Evolutionary conservation across 1,284 basidiomycete species (phyloP), one percentile per base, ranked within the genome.

Genomic region (Sanghuangporus weigelae): DNA sequence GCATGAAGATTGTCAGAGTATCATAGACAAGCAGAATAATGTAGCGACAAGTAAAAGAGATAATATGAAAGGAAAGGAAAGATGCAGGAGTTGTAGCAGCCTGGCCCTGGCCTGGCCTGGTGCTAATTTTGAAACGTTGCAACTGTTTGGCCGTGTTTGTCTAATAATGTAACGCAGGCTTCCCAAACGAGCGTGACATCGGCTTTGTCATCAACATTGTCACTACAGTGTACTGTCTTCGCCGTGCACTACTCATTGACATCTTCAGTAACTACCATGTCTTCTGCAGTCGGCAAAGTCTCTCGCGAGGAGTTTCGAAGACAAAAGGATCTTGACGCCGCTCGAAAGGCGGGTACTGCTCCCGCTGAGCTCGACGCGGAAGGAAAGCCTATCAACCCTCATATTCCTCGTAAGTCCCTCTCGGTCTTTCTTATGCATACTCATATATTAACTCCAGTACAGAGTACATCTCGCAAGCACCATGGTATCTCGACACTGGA

Each of bases 401-500:
- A 99, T 77, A 98, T 99, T 75, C 96, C 96, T 74, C 87, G 93
- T 94, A 69, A 67, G 92, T 79, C 12, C 11, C 48, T 38, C 50
- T 12, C 14, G n/a, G 42, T 62, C 39, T 31, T 44, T 6, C 60
- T 50, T 26, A 57, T 14, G 64, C 59, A 0, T 12, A 51, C 53
- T 11, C 65, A 68, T 48, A 65, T 63, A 1, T 14, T 19, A n/a
- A n/a, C 49, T 54, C 7, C 12, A 14, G 7, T 56, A 7, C 69
- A 92, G 93, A 95, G 75, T 95, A 95, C 71, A 95, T 95, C 69
- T 90, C 93, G 6, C 94, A 98, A 77, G 96, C 95, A 16, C 97
- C 97, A 68, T 99, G 97, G 97, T 99, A 98, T 76, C 85, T 98
- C 71, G 92, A 96, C 76, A 93, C 90, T 16, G 93, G 92, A 54